Conservation (phyloP, 768 basidiomycete genomes). For the Tricholomella constricta region DNA sequence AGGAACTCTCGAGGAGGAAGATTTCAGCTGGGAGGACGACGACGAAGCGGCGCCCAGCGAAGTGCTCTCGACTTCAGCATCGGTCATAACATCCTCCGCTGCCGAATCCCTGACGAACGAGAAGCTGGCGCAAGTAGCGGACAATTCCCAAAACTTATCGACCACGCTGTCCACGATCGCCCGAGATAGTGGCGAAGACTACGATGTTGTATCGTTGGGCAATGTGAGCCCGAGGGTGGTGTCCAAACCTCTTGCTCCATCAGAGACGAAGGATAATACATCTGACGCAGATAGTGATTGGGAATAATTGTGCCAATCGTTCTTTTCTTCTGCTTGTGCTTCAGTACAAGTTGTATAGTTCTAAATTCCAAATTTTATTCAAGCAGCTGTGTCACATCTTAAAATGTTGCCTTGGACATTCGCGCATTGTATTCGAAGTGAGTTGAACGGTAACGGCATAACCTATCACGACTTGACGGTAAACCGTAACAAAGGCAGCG, state of each 20-base stretch:
- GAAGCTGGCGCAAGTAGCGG: constrained; percentile 4
- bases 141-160: constrained; percentile 1
- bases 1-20: constrained; percentile 78
- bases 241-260: constrained; percentile 17
- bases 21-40: constrained; percentile 93
- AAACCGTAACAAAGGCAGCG: too few relatives aligned
- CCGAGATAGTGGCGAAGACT: constrained; percentile 64
- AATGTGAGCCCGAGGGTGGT: constrained; percentile 48
- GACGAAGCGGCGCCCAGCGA: constrained; percentile 47
- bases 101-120: constrained; percentile 6
- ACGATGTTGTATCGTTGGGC: constrained; percentile 64
- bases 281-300: constrained; percentile 61
- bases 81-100: constrained; percentile 16
- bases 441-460: too few relatives aligned
- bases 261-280: constrained; percentile 37
- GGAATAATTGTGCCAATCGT: constrained; percentile 43
- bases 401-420: too few relatives aligned
- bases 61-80: constrained; percentile 10
- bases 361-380: neutral
- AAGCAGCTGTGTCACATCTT: too few relatives aligned
- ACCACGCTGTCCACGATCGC: constrained; percentile 20
- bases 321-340: neutral
- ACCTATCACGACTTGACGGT: too few relatives aligned
- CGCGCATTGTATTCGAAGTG: too few relatives aligned
- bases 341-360: neutral